A percentile compares a stretch with the other conserved stretches of the same genome.
Conservation (phyloP, 1,284 basidiomycete species). For the Sanghuangporus sanghuang region DNA sequence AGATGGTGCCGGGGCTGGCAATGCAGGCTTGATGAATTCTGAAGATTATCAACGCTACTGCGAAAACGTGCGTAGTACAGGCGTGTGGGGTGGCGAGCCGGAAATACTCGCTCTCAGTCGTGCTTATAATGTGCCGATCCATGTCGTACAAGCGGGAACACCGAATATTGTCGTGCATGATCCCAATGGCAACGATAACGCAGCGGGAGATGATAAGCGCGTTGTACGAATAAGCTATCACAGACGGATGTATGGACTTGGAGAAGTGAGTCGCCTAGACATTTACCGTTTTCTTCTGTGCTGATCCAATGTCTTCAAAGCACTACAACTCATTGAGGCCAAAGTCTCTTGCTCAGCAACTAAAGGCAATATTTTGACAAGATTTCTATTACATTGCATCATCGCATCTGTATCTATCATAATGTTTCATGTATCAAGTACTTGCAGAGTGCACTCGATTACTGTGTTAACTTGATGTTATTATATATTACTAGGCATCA, state of each 20-base stretch:
- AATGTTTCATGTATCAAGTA: neutral
- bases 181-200: conserved; percentile 35
- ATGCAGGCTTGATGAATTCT: conserved; percentile 69
- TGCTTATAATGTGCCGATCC: conserved; percentile 83
- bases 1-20: conserved; percentile 64
- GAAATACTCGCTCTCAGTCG: conserved; percentile 90
- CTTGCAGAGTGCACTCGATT: neutral
- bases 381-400: neutral
- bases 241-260: conserved; percentile 86
- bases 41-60: conserved; percentile 79
- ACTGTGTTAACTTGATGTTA: neutral
- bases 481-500: neutral
- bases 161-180: conserved; percentile 84
- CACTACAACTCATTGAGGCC: conserved; percentile 85
- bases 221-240: conserved; percentile 85
- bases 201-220: conserved; percentile 34
- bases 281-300: neutral
- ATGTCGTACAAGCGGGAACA: conserved; percentile 83
- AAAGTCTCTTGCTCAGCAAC: conserved; percentile 24
- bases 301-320: conserved; percentile 33
- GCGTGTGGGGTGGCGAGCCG: conserved; percentile 95
- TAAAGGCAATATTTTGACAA: conserved; percentile 5
- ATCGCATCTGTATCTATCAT: neutral
- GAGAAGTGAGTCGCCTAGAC: conserved; percentile 61
- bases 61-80: conserved; percentile 73